phyloP scores from a whole-genome alignment of 345 rosid species.

The Acer saccharum region DNA sequence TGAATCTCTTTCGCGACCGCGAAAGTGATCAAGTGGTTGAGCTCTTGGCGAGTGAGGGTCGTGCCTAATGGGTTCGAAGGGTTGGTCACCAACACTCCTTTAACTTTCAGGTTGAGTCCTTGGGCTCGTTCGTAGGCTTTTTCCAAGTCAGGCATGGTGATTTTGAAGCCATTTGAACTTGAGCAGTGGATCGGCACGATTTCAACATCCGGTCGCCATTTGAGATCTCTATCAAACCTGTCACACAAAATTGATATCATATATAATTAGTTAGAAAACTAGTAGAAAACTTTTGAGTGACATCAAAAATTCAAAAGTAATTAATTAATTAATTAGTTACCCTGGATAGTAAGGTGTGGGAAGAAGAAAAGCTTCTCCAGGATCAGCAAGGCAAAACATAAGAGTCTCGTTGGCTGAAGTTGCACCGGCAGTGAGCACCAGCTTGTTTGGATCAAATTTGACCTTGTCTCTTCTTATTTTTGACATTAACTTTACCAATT shows the following conservation, averaged over 20 bases:
- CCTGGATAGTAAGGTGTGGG: slow-evolving; percentile 96
- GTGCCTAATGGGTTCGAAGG: slow-evolving; percentile 94
- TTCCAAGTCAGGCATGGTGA: slow-evolving; percentile 61
- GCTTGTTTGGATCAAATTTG: slow-evolving; percentile 58
- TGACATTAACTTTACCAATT: slow-evolving; percentile 60
- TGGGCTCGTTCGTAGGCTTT: slow-evolving; percentile 63
- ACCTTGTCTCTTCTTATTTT: slow-evolving; percentile 70
- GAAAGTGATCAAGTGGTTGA: slow-evolving; percentile 55
- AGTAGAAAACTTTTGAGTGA: neutral
- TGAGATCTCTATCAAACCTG: slow-evolving; percentile 86
- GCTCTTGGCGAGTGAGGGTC: slow-evolving; percentile 57
- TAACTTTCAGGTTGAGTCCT: slow-evolving; percentile 52
- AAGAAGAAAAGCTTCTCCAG: slow-evolving; percentile 87
- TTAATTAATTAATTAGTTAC: slow-evolving; percentile 26
- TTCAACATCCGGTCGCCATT: slow-evolving; percentile 72
- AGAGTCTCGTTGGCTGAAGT: slow-evolving; percentile 91
- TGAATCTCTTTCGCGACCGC: slow-evolving; percentile 50
- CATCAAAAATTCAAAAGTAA: neutral
- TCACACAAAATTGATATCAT: neutral
- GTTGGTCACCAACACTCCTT: slow-evolving; percentile 76
- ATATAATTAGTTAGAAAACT: no score
- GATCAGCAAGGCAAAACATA: slow-evolving; percentile 82
- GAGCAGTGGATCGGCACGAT: slow-evolving; percentile 61
- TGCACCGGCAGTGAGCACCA: slow-evolving; percentile 89
- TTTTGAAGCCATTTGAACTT: slow-evolving; percentile 57